These are phyloP conservation scores for Astrephomene gubernaculifera DNA, from an alignment of 139 green algal genomes.

Conservation along the genomic window DNA sequence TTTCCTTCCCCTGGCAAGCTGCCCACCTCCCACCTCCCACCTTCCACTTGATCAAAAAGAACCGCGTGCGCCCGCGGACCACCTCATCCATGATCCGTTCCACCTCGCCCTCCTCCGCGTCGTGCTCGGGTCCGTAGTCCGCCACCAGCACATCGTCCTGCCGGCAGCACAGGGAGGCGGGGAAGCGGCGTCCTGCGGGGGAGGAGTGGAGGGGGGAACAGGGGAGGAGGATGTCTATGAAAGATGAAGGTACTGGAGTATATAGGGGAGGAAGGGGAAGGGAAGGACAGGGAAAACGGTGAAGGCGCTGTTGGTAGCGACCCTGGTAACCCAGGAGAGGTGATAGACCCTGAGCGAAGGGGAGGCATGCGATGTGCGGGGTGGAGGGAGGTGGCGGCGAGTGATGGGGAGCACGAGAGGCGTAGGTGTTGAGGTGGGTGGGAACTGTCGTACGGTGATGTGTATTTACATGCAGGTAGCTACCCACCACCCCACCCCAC, in stretches of 20 bases:
- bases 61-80: background rate
- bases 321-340: no score
- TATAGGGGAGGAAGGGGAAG: no score
- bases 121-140: background rate
- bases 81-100: conserved; percentile 27
- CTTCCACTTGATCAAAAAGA: background rate
- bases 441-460: no score
- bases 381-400: no score
- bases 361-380: no score
- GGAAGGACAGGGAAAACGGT: no score
- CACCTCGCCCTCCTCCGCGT: background rate
- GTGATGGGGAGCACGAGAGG: no score
- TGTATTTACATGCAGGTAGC: no score
- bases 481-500: background rate
- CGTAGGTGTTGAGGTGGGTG: no score
- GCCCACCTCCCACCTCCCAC: background rate
- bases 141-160: background rate
- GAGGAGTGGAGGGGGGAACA: background rate
- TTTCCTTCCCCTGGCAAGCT: background rate
- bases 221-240: background rate
- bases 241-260: no score
- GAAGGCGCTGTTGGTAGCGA: background rate
- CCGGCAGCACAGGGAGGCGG: conserved; percentile 1
- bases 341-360: no score
- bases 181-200: conserved; percentile 10